A percentile compares a stretch with the other conserved stretches of the same genome.
Evolutionary conservation across 2,329 filamentous ascomycete species (phyloP).

Genomic region (Tolypocladium ovalisporum): DNA sequence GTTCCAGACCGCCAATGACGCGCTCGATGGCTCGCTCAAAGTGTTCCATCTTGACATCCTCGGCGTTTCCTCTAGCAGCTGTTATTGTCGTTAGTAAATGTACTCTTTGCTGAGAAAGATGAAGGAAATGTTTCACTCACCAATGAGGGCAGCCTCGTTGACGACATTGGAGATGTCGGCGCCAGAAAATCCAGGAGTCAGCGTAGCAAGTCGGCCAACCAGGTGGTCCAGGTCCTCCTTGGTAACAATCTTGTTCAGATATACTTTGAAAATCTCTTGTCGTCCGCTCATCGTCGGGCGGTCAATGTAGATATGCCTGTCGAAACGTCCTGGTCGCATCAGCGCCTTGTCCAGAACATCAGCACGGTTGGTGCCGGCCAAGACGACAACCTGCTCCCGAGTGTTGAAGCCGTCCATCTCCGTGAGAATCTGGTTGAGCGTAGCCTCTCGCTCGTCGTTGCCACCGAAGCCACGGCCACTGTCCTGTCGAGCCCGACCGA

Average conservation of each 20-base stretch:
- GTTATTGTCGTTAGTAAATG: conserved; percentile 5
- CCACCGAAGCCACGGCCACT: conserved; percentile 63
- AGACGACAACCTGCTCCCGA: conserved; percentile 86
- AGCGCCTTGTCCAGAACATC: conserved; percentile 92
- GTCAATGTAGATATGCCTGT: conserved; percentile 92
- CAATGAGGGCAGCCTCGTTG: conserved; percentile 93
- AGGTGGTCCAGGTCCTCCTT: conserved; percentile 81
- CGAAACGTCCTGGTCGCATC: conserved; percentile 93
- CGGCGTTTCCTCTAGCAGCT: conserved; percentile 77
- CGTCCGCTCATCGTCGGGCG: conserved; percentile 92
- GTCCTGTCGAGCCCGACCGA: conserved; percentile 81
- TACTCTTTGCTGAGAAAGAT: conserved; percentile 18
- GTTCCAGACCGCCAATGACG: conserved; percentile 91
- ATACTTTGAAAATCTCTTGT: conserved; percentile 91
- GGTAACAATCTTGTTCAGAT: conserved; percentile 89
- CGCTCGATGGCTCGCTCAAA: conserved; percentile 98
- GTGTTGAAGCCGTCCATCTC: conserved; percentile 99
- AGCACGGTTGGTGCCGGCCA: conserved; percentile 91
- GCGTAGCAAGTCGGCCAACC: conserved; percentile 75
- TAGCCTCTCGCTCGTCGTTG: conserved; percentile 94
- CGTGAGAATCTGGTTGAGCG: conserved; percentile 94
- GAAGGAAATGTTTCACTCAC: conserved; percentile 39
- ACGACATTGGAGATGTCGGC: conserved; percentile 98
- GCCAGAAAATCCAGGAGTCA: conserved; percentile 94
- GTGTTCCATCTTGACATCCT: conserved; percentile 75